Evolutionary conservation across 306 rosid species (phyloP), one percentile per base, ranked within the genome.

Genomic region (Hippophae tibetana): DNA sequence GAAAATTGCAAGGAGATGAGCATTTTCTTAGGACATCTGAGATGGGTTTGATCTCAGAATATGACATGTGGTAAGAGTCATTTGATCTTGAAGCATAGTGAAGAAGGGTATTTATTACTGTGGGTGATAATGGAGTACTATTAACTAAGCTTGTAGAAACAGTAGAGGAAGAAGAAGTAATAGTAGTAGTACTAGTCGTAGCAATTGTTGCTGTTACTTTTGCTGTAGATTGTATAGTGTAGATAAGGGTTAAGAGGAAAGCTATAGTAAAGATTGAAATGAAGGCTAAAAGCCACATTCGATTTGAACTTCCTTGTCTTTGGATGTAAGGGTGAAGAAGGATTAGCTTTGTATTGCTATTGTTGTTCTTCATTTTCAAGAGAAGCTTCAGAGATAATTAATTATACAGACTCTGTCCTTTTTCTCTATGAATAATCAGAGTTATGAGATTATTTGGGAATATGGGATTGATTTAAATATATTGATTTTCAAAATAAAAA

Each of bases 311-410:
- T 57, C 96, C 96, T 66, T 92, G 99, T 64, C 88, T 92, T 54
- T 88, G 99, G 79, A 92, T 88, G 62, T 92, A 92, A 10, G 99
- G 99, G 57, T 92, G 99, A 58, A 92, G 96, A 60, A 92, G 99
- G 62, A 92, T 92, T 57, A 92, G 82, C 74, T 89, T 92, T 10
- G 99, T 88, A 80, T 85, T 83, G 50, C 23, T 64, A 66, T 75
- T 76, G 54, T 55, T 73, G 92, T 79, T 82, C 78, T 86, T 89
- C 89, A 84, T 87, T 11, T 52, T 70, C 18, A 9, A 9, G 9
- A 44, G 10, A 31, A 31, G 38, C 3, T 31, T 31, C 38, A 31
- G 38, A 31, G 5, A 31, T 4, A 31, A 31, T 31, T 31, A 31
- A 31, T 31, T 31, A 23, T 6, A 9, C 26, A 7, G 7, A 4